Base-by-base conservation (phyloP, 176 grass and related monocot genomes). In the Hyparrhenia diplandra region DNA sequence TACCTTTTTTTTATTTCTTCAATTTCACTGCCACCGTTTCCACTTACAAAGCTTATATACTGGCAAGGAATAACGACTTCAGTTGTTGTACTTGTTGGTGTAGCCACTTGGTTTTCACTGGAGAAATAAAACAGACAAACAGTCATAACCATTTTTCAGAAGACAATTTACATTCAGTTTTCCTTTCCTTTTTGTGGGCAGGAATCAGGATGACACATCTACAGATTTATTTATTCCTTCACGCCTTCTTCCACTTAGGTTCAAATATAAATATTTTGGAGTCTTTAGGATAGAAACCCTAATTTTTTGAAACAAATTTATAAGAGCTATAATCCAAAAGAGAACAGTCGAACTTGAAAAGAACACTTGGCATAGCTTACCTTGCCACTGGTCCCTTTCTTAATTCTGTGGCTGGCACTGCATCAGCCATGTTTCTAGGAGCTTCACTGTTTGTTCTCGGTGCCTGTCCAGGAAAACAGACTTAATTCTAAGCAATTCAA, bases 1-100 rank as follows among this genome's bases (percentile, higher is more conserved):
- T 93, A 90, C 91, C 91, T 81, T 80, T 68, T 75, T 90, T 61
- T n/a, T n/a, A 94, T 88, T 79, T 94, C 88, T 1, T 57, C 64
- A 80, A 94, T 85, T 80, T 86, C 88, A 47, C 72, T 85, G 75
- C 82, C 85, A 75, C 80, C 71, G 69, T 80, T 58, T 68, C 91
- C 91, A 67, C 80, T 86, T 64, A 94, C 63, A 68, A 77, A 94
- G 36, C 59, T 71, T 52, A 90, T 64, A 67, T 94, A 90, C 64
- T 94, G 74, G 42, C 66, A 69, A 80, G 91, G 91, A 83, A 94
- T 65, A 63, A 88, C 18, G 67, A 93, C 81, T 88, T 94, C 91
- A 64, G 88, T 82, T 40, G 70, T 86, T 63, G 71, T 76, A 82
- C 55, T 80, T 88, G 82, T 80, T 88, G 82, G 66, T 52, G 85